Percentiles rank a stretch among this genome's conserved stretches.
Conservation (phyloP, 768 basidiomycete species). For the Imleria badia region DNA sequence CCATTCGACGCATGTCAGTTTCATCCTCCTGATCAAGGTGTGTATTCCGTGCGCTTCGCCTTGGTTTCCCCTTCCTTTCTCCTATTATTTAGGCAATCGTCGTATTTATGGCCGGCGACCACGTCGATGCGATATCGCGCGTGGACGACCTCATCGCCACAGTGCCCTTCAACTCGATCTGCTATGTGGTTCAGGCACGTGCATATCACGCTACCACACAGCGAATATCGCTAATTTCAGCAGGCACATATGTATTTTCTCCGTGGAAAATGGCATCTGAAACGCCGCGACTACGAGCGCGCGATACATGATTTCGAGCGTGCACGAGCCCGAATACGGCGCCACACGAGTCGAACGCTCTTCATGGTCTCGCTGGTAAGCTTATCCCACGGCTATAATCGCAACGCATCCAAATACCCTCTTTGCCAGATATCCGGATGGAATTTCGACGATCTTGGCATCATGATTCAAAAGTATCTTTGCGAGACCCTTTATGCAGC, state of each 20-base stretch:
- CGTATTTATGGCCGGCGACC: not conserved
- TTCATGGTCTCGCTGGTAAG: slow-evolving; percentile 12
- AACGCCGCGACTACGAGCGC: not conserved
- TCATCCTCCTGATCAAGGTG: slow-evolving; percentile 10
- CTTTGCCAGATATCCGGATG: slow-evolving; percentile 3
- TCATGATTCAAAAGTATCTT: not conserved
- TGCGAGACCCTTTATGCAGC: slow-evolving; percentile 5
- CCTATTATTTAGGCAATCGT: slow-evolving; percentile 1
- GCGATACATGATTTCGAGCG: not conserved
- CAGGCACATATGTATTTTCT: slow-evolving; percentile 8
- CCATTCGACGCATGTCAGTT: not conserved
- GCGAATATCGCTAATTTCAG: not conserved
- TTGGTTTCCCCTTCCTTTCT: not conserved
- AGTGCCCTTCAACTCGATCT: not conserved
- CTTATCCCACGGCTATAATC: not conserved
- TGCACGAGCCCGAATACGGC: not conserved
- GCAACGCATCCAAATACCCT: not conserved
- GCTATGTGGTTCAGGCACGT: slow-evolving; percentile 3
- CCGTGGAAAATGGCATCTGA: slow-evolving; percentile 1
- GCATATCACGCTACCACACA: too few species aligned
- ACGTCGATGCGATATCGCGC: slow-evolving; percentile 1
- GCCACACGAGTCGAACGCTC: not conserved
- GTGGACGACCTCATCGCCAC: not conserved
- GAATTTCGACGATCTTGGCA: not conserved
- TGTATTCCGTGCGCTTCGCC: not conserved